Evolutionary conservation across 2,329 filamentous ascomycete species (phyloP), one percentile per base, ranked within the genome.

Genomic region (Microascus cirrosus): DNA sequence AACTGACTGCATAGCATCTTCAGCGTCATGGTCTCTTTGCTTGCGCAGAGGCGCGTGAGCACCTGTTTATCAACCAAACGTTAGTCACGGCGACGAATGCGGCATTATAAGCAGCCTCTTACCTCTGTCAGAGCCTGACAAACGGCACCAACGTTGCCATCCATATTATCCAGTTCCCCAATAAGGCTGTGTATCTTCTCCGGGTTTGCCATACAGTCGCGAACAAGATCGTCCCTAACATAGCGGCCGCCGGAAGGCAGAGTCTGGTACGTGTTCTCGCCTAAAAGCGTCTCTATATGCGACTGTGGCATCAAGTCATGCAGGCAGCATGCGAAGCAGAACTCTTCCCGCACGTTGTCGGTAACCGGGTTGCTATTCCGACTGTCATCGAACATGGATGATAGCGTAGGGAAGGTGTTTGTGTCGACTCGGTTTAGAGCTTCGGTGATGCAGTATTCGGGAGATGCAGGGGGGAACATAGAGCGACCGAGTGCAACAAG

Each of bases 121-220:
- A 86, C 85, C 74, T 90, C 87, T 45, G 85, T 82, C 52, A 92
- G 76, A 2, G 91, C 92, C 60, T 86, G 84, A 55, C 87, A 88
- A 20, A 95, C 89, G 2, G 90, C 90, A 2, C 89, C 90, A 2
- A 90, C 90, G 69, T 96, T 96, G 1, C 93, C 93, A 65, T 95
- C 90, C 80, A 94, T 91, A 55, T 86, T 87, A 59, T 96, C 90
- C 25, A 99, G 77, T 65, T 95, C 90, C 45, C 85, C 82, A 48
- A 96, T 83, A 35, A 95, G 77, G 51, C 85, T 81, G 62, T 91
- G 87, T 1, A 89, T 83, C 61, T 85, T 83, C 61, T 90, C 87
- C 0, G 85, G 82, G 63, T 95, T 90, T 12, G 82, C 80, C 54
- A 87, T 80, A 62, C 91, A 96, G 66, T 94, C 86, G 54, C 84